Conservation (phyloP, 2,329 filamentous ascomycete genomes). For the Aspergillus vadensis region DNA sequence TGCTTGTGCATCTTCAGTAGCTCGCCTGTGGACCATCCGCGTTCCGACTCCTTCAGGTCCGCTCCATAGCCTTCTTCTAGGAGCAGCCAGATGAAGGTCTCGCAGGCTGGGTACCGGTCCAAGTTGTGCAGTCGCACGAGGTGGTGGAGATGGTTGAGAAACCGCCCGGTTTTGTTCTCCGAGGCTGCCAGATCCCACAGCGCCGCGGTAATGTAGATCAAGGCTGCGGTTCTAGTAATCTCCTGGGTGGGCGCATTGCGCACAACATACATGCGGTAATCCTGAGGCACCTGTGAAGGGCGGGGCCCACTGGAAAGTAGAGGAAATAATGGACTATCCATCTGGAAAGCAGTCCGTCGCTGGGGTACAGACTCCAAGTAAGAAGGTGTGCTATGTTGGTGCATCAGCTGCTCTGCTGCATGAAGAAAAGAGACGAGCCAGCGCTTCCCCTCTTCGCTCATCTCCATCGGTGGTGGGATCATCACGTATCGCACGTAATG, state of each 20-base stretch:
- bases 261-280: conserved; percentile 41
- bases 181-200: conserved; percentile 40
- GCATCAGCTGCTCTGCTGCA: conserved; percentile 38
- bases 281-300: conserved; percentile 40
- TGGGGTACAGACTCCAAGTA: conserved; percentile 34
- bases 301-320: conserved; percentile 46
- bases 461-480: conserved; percentile 26
- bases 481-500: conserved; percentile 40
- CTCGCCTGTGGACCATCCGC: conserved; percentile 42
- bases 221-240: conserved; percentile 38
- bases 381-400: conserved; percentile 28
- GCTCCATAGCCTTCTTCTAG: conserved; percentile 39
- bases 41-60: conserved; percentile 39
- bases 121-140: conserved; percentile 35
- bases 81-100: conserved; percentile 45
- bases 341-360: conserved; percentile 36
- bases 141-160: conserved; percentile 30
- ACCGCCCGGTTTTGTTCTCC: conserved; percentile 34
- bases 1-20: conserved; percentile 39
- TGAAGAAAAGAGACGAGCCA: conserved; percentile 41
- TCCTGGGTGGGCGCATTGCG: conserved; percentile 36
- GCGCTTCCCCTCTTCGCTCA: conserved; percentile 24
- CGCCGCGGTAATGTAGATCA: conserved; percentile 43
- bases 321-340: conserved; percentile 41
- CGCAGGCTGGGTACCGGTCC: conserved; percentile 39